These are phyloP conservation scores for Penicillium chermesinum DNA, from an alignment of 495 filamentous ascomycete genomes.

Conservation along the genomic window DNA sequence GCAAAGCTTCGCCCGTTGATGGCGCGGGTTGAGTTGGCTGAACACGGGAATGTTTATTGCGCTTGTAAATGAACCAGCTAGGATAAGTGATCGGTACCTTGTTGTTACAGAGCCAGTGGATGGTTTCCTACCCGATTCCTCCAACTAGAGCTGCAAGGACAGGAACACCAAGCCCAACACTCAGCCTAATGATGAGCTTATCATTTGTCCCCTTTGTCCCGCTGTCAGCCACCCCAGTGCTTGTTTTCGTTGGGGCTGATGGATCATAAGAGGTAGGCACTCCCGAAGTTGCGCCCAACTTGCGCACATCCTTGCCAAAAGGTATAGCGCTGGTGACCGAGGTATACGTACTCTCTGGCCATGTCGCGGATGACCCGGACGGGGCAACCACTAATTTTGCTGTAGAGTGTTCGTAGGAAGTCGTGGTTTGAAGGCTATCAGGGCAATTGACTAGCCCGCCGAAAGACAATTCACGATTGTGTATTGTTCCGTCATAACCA, in stretches of 20 bases:
- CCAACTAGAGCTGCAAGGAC: background rate
- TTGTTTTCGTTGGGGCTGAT: background rate
- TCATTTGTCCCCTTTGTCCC: constrained; percentile 16
- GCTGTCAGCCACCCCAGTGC: background rate
- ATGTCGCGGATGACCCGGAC: constrained; percentile 26
- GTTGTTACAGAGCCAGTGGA: no score
- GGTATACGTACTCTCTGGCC: constrained; percentile 26
- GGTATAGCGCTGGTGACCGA: constrained; percentile 27
- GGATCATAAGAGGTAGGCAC: constrained; percentile 19
- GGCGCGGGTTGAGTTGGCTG: no score
- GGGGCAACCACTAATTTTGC: constrained; percentile 29
- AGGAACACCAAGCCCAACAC: constrained; percentile 13
- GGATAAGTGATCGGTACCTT: no score
- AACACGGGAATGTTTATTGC: no score
- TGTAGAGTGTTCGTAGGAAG: constrained; percentile 13
- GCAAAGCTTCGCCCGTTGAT: no score
- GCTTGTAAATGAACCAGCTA: no score
- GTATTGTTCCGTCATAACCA: constrained; percentile 27
- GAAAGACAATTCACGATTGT: constrained; percentile 36
- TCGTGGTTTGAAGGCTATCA: constrained; percentile 36
- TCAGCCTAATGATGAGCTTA: constrained; percentile 39
- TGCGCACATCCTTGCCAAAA: constrained; percentile 35
- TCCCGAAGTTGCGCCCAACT: constrained; percentile 32
- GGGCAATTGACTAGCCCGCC: constrained; percentile 42
- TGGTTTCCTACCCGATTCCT: no score